Base-by-base conservation (phyloP, 305 asterid species). In the Plantago coronopus region DNA sequence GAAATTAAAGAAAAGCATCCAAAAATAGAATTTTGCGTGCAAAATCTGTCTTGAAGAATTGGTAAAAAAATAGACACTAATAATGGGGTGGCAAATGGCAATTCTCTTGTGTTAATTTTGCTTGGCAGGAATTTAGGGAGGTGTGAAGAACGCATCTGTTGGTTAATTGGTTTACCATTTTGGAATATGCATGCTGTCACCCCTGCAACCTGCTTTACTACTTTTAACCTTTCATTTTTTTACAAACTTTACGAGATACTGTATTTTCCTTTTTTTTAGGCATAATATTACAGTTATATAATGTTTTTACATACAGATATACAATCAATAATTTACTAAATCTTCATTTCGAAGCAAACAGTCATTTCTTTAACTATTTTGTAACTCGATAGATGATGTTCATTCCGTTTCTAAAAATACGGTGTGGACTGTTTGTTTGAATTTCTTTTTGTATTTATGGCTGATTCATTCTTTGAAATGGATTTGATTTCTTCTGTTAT, bases 71-170 rank as follows among this genome's bases (percentile, higher is more conserved):
- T 31, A 10, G 12, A 40, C 23, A 65, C 16, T 72, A 53, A 48
- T 53, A 58, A 61, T 66, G 68, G 40, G 61, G 44, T 64, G 65
- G 68, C 54, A 66, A 75, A 63, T 53, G 55, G 22, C 59, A 62
- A 53, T 40, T 31, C 37, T 59, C 55, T 38, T 29, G 55, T 64
- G 51, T 34, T 13, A 6, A 17, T 20, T 27, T 25, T 54, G 38
- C 43, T 25, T 54, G 21, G 38, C 72, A 61, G 59, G 69, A 66
- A 74, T 69, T 72, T 44, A 66, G 73, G 66, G 60, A 54, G 54
- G 46, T 54, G 75, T 55, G 69, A 72, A 70, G 76, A 70, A 75
- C 78, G 72, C 83, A 70, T 73, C 69, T 70, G 68, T 54, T 68
- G 75, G 64, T 44, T 62, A 10, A 8, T 27, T 27, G 7, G 7